Base-by-base conservation (phyloP, 805 yeast species). In the Ogataea zsoltii region DNA sequence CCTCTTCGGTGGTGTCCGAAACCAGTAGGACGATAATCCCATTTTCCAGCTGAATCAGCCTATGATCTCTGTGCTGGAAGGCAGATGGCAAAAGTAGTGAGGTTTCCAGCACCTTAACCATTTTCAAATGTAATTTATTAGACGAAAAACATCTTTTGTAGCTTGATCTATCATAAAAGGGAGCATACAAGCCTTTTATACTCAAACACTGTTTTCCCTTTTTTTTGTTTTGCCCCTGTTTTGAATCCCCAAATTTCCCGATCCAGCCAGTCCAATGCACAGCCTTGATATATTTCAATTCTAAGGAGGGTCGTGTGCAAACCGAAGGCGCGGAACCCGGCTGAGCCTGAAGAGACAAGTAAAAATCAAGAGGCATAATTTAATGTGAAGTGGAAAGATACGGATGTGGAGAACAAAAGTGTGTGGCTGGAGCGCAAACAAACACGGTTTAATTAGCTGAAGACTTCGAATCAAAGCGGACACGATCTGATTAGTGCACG, bases 21-120 rank as follows among this genome's bases (percentile, higher is more conserved):
- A 94, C 76, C 19, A 94, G 60, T 1, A 92, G 67, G 0, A 80
- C 79, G 30, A 75, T 65, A 2, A 91, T 67, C 0, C 94, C 94
- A 66, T 91, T 90, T 2, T 80, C 74, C 12, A 92, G 74, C 30
- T 67, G 63, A 4, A 83, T 60, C 2, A 73, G 53, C 37, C 72
- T 72, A 54, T 79, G 72, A 2, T 70, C 59, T 48, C 78, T 67
- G 12, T 67, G 51, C 21, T 46, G 46, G 23, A 44, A 31, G 2
- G 59, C 41, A 4, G 42, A 3, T 0, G 63, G 61, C 31, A 42
- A 41, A 36, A 19, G 56, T 32, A 43, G 51, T 41, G 15, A 51
- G 41, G 51, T 45, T 7, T 31, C 33, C 21, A 48, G 40, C 3
- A 34, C 30, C 15, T 35, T 32, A 16, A 4, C 23, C 18, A n/a